phyloP scores from a whole-genome alignment of 257 asterid species.

The Oldenlandia corymbosa region DNA sequence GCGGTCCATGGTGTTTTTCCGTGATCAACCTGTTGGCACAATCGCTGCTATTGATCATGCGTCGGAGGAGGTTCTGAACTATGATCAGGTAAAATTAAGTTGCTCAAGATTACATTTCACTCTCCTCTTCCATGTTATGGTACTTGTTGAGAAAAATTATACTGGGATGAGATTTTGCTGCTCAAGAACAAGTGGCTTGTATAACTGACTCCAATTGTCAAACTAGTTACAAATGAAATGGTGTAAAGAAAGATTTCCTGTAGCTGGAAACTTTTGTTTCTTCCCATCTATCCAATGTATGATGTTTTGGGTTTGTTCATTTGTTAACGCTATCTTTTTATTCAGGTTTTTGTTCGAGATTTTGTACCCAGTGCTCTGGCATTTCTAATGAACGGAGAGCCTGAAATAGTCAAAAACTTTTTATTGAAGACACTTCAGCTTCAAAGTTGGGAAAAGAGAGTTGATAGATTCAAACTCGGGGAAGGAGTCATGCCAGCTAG shows the following conservation, averaged over 20 bases:
- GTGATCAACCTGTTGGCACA: slow-evolving; percentile 82
- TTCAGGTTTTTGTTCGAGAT: slow-evolving; percentile 70
- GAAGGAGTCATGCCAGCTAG: slow-evolving; percentile 83
- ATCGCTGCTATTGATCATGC: slow-evolving; percentile 84
- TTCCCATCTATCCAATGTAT: neutral
- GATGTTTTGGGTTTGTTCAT: slow-evolving; percentile 3
- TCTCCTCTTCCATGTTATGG: neutral
- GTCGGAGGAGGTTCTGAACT: slow-evolving; percentile 74
- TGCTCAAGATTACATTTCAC: neutral
- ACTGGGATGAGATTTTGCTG: slow-evolving; percentile 8
- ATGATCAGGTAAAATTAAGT: slow-evolving; percentile 56
- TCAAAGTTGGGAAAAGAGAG: slow-evolving; percentile 71
- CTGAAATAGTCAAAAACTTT: slow-evolving; percentile 69
- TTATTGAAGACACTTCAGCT: slow-evolving; percentile 68
- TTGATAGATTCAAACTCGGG: slow-evolving; percentile 74
- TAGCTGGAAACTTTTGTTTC: neutral
- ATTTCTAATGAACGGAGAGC: slow-evolving; percentile 70
- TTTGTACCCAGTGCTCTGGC: slow-evolving; percentile 80
- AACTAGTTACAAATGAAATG: neutral
- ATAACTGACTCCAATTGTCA: neutral
- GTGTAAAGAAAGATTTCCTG: neutral
- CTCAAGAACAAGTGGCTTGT: neutral
- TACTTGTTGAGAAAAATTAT: neutral
- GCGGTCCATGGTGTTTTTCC: slow-evolving; percentile 54
- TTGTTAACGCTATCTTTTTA: neutral